phyloP scores from a whole-genome alignment of 78 protist genomes.

The Thecamonas trahens region DNA sequence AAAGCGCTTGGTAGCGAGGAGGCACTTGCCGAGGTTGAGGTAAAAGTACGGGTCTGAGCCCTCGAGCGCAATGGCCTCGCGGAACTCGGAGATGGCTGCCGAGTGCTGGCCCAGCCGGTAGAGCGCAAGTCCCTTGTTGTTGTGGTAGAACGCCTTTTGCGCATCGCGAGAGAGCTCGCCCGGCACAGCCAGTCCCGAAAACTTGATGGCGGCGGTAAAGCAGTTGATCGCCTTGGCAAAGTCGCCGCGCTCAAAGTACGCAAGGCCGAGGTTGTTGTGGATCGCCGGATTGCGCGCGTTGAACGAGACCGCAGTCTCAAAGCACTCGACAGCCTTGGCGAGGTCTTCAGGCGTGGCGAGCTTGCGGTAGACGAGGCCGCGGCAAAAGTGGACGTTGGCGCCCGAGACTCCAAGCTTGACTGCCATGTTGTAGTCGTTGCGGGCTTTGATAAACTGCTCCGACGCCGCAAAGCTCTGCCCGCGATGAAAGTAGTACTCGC shows the following conservation, averaged over 20 bases:
- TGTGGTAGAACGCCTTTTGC: constrained; percentile 4
- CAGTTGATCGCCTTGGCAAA: not conserved
- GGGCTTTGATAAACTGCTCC: constrained; percentile 7
- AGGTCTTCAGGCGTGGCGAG: not conserved
- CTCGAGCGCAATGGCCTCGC: constrained; percentile 5
- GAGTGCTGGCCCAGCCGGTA: constrained; percentile 1
- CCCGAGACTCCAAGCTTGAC: not conserved
- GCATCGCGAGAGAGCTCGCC: too few species aligned
- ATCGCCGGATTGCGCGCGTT: not conserved
- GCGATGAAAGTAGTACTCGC: too few species aligned
- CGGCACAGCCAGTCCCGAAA: too few species aligned
- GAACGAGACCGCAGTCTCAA: too few species aligned
- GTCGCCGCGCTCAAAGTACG: constrained; percentile 4
- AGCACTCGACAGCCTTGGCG: not conserved
- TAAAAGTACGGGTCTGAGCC: constrained; percentile 6
- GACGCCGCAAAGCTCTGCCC: too few species aligned
- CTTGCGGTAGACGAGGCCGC: constrained; percentile 13
- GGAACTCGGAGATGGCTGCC: constrained; percentile 6
- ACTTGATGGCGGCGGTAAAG: constrained; percentile 1
- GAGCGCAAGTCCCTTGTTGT: constrained; percentile 30
- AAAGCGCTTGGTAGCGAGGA: not conserved
- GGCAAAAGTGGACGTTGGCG: not conserved
- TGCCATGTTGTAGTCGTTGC: constrained; percentile 13
- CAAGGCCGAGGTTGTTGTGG: constrained; percentile 20
- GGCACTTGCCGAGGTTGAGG: constrained; percentile 26